Conservation (phyloP, 768 basidiomycete genomes). For the Amanita brunnescens region DNA sequence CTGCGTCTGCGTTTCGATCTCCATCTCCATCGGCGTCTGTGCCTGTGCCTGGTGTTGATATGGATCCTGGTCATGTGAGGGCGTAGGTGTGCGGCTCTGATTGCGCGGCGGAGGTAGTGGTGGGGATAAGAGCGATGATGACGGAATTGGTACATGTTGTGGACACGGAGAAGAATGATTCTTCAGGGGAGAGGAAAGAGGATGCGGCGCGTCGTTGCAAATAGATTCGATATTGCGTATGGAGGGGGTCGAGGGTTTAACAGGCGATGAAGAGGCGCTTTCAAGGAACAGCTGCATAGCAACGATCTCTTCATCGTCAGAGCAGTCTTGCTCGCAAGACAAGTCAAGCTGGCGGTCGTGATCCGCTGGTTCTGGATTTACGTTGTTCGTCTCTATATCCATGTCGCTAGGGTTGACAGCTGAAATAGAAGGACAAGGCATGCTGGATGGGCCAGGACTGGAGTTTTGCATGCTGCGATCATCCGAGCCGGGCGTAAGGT, state of each 20-base stretch:
- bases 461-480: not conserved
- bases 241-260: not conserved
- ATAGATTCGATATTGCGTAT: not conserved
- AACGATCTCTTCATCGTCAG: constrained; percentile 2
- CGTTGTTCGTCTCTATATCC: not conserved
- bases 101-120: not conserved
- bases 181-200: not conserved
- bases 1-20: no score
- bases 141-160: not conserved
- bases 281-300: not conserved
- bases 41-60: not conserved
- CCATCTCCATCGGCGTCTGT: not conserved
- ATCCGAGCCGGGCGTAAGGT: not conserved
- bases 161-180: not conserved
- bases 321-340: no score
- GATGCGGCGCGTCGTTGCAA: not conserved
- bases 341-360: no score
- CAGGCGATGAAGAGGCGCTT: not conserved
- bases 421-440: not conserved
- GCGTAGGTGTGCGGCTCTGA: not conserved
- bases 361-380: not conserved
- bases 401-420: not conserved
- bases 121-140: not conserved
- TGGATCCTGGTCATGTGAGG: not conserved
- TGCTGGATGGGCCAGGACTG: not conserved